Base-by-base conservation (phyloP, 2,329 filamentous ascomycete genomes). In the Exophiala phaeomuriformis region DNA sequence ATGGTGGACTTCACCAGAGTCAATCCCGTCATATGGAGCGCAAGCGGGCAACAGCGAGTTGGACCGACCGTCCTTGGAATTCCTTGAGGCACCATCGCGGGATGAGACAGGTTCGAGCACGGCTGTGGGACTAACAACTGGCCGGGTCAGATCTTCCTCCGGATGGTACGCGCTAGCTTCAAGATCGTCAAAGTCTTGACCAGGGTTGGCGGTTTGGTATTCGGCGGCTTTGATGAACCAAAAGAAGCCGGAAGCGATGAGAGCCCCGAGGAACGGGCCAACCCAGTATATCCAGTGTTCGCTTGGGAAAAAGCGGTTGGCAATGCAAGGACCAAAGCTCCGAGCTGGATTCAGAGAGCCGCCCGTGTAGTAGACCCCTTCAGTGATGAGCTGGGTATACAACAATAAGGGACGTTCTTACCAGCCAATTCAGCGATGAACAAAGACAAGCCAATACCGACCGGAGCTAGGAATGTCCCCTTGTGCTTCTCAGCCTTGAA, bases 381-480 rank as follows among this genome's bases (percentile, higher is more conserved):
- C 27, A 48, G 12, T 9, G 4, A 29, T 54, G 10, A 55, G 49
- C 32, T 33, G 5, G 28, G 6, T 5, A 35, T 33, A 5, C 19
- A 28, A 10, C 6, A 28, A 7, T 6, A 9, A 27, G 8, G 29
- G n/a, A 10, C 12, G 6, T 3, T 32, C 46, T 41, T 48, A 68
- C 75, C 77, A 3, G 73, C 69, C 47, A 81, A 57, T 53, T 81
- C 75, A 0, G 73, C 72, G 41, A 88, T 77, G 66, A 89, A 88
- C 49, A 89, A 75, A 0, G 84, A 75, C 1, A 88, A 68, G 1
- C 86, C 86, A 61, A 90, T 87, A 8, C 83, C 84, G 2, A 89
- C 71, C 0, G 86, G 85, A 0, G 85, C 85, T 1, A 88, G 70
- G 64, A 77, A 87, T 0, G 85, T 89, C 2, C 81, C 80, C 42